Evolutionary conservation across 139 green algal species (phyloP).

Genomic region (Diplosphaera chodatii): DNA sequence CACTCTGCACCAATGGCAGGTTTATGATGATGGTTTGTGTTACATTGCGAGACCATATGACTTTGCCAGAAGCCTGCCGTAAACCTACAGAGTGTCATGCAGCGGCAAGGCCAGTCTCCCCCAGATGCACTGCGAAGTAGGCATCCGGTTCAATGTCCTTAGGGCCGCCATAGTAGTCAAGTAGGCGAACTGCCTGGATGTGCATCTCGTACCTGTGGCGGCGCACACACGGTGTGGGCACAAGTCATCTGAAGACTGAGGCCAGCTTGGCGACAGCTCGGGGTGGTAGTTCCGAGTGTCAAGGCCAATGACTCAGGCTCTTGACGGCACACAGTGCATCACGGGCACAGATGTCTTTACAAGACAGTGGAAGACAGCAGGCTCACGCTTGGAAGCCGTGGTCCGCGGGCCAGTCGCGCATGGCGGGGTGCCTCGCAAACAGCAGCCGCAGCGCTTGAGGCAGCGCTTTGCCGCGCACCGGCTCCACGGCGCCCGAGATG

Average conservation of each 20-base stretch:
- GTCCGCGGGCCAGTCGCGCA: constrained; percentile 34
- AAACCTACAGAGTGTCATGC: too few relatives aligned
- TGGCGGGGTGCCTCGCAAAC: constrained; percentile 40
- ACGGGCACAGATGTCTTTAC: background rate
- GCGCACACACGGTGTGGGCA: background rate
- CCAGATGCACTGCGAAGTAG: background rate
- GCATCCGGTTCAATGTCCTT: background rate
- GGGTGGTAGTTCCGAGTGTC: too few relatives aligned
- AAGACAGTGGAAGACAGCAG: background rate
- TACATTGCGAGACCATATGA: too few relatives aligned
- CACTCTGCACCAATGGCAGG: too few relatives aligned
- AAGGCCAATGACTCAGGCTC: too few relatives aligned
- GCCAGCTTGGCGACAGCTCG: too few relatives aligned
- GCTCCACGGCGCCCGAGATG: constrained; percentile 18
- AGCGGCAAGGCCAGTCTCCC: too few relatives aligned
- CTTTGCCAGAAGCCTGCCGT: too few relatives aligned
- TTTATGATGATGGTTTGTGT: too few relatives aligned
- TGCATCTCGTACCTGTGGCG: constrained; percentile 39
- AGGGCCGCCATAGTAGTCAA: constrained; percentile 42
- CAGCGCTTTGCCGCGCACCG: constrained; percentile 10
- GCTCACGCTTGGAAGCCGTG: constrained; percentile 46
- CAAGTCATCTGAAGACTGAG: background rate
- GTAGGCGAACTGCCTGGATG: constrained; percentile 24
- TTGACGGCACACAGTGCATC: background rate
- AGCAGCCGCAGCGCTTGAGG: constrained; percentile 23